phyloP scores from a whole-genome alignment of 495 filamentous ascomycete genomes.

The Aspergillus sclerotioniger region DNA sequence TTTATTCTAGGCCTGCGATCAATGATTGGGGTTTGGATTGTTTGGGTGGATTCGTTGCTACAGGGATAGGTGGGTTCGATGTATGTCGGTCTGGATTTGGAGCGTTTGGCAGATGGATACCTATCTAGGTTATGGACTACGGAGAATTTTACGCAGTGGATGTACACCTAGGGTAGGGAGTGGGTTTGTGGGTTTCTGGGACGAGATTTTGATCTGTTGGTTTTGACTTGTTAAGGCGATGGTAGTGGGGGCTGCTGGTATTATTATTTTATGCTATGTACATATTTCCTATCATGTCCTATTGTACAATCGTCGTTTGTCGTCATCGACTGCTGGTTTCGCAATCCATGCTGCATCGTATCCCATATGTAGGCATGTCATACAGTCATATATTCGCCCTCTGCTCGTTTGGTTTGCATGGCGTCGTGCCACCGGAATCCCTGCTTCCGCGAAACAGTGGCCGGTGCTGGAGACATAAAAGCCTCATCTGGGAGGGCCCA shows the following conservation, averaged over 20 bases:
- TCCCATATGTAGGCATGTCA: conserved; percentile 31
- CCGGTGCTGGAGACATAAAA: background rate
- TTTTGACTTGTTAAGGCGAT: too few species aligned
- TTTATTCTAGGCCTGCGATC: too few species aligned
- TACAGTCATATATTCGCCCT: conserved; percentile 87
- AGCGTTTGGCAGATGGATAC: background rate
- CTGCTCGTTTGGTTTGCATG: conserved; percentile 64
- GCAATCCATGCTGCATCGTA: background rate
- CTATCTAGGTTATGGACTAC: background rate
- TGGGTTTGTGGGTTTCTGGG: background rate
- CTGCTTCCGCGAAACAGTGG: conserved; percentile 24
- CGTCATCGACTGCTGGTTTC: background rate
- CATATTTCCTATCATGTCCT: background rate
- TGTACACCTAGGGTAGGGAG: background rate
- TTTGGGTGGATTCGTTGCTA: background rate
- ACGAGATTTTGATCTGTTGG: too few species aligned
- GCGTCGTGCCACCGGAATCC: conserved; percentile 75
- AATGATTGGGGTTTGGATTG: background rate
- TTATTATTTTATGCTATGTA: background rate
- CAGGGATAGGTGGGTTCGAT: background rate
- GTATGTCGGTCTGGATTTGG: background rate
- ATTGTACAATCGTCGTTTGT: background rate
- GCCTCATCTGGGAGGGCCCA: conserved; percentile 20
- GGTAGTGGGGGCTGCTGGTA: background rate
- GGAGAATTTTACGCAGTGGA: background rate